Percentiles rank a stretch among this genome's conserved stretches.
Conservation (phyloP, 1,139 yeast species). For the Candida pseudocylindracea region DNA sequence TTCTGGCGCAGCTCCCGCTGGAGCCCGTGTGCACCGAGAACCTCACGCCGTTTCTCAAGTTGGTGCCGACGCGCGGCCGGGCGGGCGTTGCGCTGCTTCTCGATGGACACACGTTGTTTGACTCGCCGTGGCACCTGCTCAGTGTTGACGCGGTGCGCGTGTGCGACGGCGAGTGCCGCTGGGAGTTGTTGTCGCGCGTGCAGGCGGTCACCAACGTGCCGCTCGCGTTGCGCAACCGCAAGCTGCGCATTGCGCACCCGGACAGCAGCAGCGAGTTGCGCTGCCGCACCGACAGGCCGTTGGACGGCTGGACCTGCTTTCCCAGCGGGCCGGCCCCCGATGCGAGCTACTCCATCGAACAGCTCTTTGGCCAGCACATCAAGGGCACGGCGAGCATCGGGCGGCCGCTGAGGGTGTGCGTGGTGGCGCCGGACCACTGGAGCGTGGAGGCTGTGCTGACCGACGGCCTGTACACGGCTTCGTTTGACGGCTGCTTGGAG, state of each 20-base stretch:
- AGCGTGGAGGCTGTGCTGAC: slow-evolving; percentile 9
- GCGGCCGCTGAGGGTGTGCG: slow-evolving; percentile 18
- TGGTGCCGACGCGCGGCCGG: slow-evolving; percentile 82
- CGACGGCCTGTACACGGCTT: slow-evolving; percentile 1
- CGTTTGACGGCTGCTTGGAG: slow-evolving; percentile 2
- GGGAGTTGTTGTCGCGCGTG: slow-evolving; percentile 45
- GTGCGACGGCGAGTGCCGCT: slow-evolving; percentile 24
- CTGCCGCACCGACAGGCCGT: slow-evolving; percentile 38
- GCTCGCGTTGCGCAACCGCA: slow-evolving; percentile 30
- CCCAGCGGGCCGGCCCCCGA: slow-evolving; percentile 39
- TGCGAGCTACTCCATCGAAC: slow-evolving; percentile 30
- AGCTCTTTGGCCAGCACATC: slow-evolving; percentile 47
- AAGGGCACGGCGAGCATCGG: slow-evolving; percentile 36
- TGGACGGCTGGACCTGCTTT: slow-evolving; percentile 46
- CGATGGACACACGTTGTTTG: slow-evolving; percentile 92
- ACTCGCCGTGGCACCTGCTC: slow-evolving; percentile 89
- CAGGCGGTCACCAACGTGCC: slow-evolving; percentile 59
- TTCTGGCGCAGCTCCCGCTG: slow-evolving; percentile 79
- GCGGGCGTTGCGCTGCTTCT: slow-evolving; percentile 72
- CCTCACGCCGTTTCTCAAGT: slow-evolving; percentile 76
- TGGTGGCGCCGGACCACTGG: slow-evolving; percentile 25
- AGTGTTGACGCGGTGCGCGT: slow-evolving; percentile 58
- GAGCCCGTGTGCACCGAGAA: slow-evolving; percentile 97
- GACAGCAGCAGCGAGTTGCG: slow-evolving; percentile 39
- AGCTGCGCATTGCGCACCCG: slow-evolving; percentile 67